Conservation (phyloP, 208 protist species). For the Leishmania major region DNA sequence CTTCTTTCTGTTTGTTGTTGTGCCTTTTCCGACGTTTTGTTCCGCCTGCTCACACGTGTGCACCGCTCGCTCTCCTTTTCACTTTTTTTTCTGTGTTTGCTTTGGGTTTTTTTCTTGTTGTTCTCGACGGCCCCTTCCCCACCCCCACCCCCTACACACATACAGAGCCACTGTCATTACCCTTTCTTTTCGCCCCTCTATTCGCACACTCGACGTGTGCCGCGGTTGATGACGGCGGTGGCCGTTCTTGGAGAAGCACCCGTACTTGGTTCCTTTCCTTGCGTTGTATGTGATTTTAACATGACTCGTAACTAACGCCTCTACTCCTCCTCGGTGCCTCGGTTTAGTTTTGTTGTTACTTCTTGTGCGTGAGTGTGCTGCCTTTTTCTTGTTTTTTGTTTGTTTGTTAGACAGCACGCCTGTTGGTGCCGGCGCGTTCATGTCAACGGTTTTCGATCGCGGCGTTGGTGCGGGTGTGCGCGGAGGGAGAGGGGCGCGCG, state of each 20-base stretch:
- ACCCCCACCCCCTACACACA: background rate
- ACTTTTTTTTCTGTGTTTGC: too few species aligned
- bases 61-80: too few species aligned
- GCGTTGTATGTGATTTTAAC: background rate
- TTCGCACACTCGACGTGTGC: background rate
- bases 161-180: background rate
- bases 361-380: background rate
- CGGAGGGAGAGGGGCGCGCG: background rate
- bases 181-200: background rate
- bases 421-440: background rate
- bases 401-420: background rate
- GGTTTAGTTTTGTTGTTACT: background rate
- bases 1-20: background rate
- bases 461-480: background rate
- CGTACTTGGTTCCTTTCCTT: background rate
- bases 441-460: background rate
- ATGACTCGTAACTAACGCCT: background rate
- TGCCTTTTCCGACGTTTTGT: background rate
- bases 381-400: background rate
- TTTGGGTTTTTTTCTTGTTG: background rate
- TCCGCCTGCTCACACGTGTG: background rate
- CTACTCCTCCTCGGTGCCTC: background rate
- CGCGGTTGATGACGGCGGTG: background rate
- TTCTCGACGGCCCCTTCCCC: background rate
- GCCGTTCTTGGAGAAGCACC: background rate